These are phyloP conservation scores for Plantago coronopus DNA, from an alignment of 305 asterid genomes.

Conservation along the genomic window DNA sequence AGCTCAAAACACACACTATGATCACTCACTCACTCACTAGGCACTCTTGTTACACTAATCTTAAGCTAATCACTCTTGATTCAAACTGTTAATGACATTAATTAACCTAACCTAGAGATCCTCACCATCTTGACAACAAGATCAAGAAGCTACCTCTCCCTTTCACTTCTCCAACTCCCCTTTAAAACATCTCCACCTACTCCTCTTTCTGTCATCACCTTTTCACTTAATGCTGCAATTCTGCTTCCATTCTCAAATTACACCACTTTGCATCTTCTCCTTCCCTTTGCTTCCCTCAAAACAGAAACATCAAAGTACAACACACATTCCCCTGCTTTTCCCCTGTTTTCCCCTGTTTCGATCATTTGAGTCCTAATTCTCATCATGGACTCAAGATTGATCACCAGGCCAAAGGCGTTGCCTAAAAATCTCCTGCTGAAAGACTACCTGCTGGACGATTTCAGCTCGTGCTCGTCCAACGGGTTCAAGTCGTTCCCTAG, in stretches of 20 bases:
- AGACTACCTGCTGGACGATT: slow-evolving; percentile 72
- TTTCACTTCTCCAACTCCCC: slow-evolving; percentile 24
- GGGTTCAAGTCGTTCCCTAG: slow-evolving; percentile 87
- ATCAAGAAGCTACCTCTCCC: slow-evolving; percentile 51
- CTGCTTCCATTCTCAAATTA: slow-evolving; percentile 4
- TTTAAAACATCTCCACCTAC: slow-evolving; percentile 3
- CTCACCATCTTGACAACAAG: slow-evolving; percentile 29
- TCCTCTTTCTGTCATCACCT: slow-evolving; percentile 3
- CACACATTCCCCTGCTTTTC: background rate
- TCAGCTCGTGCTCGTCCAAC: slow-evolving; percentile 87
- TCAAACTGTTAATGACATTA: slow-evolving; percentile 4
- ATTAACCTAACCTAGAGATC: slow-evolving; percentile 48
- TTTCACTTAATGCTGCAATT: slow-evolving; percentile 1
- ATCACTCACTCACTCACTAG: background rate
- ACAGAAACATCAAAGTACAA: slow-evolving; percentile 9
- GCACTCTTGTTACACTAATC: slow-evolving; percentile 12
- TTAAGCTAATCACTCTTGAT: background rate
- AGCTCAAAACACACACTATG: slow-evolving; percentile 11
- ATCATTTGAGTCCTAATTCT: background rate
- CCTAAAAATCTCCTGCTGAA: slow-evolving; percentile 51
- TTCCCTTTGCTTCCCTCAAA: slow-evolving; percentile 24
- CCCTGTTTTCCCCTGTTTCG: background rate
- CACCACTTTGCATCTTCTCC: background rate
- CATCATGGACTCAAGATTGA: slow-evolving; percentile 48
- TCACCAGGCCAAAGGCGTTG: slow-evolving; percentile 22